Percentiles rank a stretch among this genome's conserved stretches.
Conservation (phyloP, 805 yeast genomes). For the Schizosaccharomyces japonicus region DNA sequence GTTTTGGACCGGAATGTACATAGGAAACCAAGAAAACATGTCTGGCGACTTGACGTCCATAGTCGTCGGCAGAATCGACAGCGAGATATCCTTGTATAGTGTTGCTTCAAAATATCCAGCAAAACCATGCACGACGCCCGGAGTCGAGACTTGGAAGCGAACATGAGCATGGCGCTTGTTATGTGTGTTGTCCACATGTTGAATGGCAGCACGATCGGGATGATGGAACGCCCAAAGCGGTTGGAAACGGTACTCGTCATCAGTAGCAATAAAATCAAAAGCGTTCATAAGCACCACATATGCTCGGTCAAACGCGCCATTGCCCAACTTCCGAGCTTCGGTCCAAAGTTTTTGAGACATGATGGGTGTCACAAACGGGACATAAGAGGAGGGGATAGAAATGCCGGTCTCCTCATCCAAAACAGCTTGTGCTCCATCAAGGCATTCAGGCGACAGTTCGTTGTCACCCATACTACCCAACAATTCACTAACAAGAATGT, state of each 20-base stretch:
- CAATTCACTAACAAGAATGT: conserved; percentile 55
- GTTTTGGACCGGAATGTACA: conserved; percentile 31
- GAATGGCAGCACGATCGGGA: conserved; percentile 16
- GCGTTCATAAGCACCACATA: conserved; percentile 23
- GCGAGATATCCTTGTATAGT: conserved; percentile 33
- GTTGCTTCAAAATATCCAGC: conserved; percentile 52
- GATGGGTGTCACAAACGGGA: conserved; percentile 43
- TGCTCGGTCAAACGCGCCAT: conserved; percentile 16
- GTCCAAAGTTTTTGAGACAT: conserved; percentile 30
- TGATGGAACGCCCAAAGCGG: conserved; percentile 41
- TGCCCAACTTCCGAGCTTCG: conserved; percentile 9
- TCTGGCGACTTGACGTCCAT: conserved; percentile 18
- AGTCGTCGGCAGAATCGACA: conserved; percentile 28
- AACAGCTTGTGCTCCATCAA: conserved; percentile 22
- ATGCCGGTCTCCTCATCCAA: conserved; percentile 24
- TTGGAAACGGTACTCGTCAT: conserved; percentile 17
- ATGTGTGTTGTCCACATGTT: background rate
- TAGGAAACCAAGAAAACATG: conserved; percentile 45
- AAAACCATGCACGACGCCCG: conserved; percentile 42
- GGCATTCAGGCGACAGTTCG: conserved; percentile 68
- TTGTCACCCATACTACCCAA: conserved; percentile 85
- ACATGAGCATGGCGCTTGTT: background rate
- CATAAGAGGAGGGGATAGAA: conserved; percentile 37
- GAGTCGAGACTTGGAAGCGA: background rate
- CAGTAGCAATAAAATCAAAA: conserved; percentile 23